Conservation (phyloP, 2,329 filamentous ascomycete genomes). For the Fusarium sp. region DNA sequence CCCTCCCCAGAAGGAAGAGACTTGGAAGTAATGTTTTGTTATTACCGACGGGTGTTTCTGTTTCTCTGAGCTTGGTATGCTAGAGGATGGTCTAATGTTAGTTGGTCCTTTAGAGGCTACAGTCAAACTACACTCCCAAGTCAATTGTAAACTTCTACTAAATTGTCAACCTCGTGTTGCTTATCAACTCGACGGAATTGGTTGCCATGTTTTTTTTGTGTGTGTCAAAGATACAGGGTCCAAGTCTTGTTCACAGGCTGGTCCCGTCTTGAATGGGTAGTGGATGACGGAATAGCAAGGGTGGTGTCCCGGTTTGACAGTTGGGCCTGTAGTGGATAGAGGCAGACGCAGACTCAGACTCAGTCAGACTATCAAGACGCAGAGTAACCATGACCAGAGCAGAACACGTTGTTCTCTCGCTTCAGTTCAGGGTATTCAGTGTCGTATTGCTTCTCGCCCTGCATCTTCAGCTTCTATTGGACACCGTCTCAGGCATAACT, state of each 20-base stretch:
- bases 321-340: slow-evolving; percentile 11
- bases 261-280: slow-evolving; percentile 33
- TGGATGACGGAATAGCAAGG: slow-evolving; percentile 38
- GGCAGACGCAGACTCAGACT: background rate
- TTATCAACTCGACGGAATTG: slow-evolving; percentile 8
- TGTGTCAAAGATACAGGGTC: slow-evolving; percentile 35
- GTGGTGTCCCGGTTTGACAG: slow-evolving; percentile 36
- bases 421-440: slow-evolving; percentile 20
- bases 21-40: slow-evolving; percentile 1
- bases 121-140: background rate
- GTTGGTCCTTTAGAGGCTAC: background rate
- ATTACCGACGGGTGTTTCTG: slow-evolving; percentile 6
- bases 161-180: background rate
- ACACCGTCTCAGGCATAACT: background rate
- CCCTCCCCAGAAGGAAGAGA: slow-evolving; percentile 19
- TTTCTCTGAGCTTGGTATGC: background rate
- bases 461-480: slow-evolving; percentile 27
- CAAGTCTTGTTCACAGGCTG: slow-evolving; percentile 40
- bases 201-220: slow-evolving; percentile 22
- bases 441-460: slow-evolving; percentile 2
- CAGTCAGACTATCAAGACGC: background rate
- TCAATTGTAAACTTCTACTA: background rate
- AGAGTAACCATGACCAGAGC: slow-evolving; percentile 9
- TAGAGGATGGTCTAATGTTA: background rate
- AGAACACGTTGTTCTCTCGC: slow-evolving; percentile 25